Evolutionary conservation across 164 flowering plant species (phyloP).

Genomic region (Annona squamosa): DNA sequence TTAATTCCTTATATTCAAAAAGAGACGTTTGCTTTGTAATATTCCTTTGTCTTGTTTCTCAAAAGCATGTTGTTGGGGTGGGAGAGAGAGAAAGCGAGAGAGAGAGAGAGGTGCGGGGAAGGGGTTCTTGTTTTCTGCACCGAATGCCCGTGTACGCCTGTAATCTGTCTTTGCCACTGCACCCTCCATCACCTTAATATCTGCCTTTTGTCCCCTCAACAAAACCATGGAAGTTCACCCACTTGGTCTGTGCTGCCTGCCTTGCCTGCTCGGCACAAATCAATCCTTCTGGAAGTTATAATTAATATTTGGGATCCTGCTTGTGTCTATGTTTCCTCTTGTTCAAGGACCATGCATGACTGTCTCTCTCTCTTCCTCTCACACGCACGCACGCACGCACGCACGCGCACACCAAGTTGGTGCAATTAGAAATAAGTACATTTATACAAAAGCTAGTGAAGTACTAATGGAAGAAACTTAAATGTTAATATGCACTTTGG

Average conservation of each 20-base stretch:
- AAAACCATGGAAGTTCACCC: conserved; percentile 71
- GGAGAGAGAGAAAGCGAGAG: neutral
- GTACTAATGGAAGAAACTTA: neutral
- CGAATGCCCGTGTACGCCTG: conserved; percentile 26
- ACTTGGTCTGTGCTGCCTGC: conserved; percentile 19
- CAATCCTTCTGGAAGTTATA: conserved; percentile 8
- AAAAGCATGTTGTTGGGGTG: conserved; percentile 9
- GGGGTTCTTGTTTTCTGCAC: conserved; percentile 39
- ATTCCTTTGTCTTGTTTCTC: conserved; percentile 9
- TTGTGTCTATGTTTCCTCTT: conserved; percentile 6
- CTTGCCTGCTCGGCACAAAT: conserved; percentile 24
- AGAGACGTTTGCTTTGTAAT: neutral
- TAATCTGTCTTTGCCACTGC: conserved; percentile 34
- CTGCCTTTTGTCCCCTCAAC: conserved; percentile 70
- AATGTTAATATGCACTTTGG: neutral
- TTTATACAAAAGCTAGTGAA: neutral
- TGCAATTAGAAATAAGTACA: neutral
- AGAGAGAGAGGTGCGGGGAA: conserved; percentile 20
- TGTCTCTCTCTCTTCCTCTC: neutral
- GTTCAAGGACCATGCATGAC: conserved; percentile 4
- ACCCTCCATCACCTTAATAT: conserved; percentile 46
- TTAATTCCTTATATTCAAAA: neutral
- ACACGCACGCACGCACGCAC: neutral
- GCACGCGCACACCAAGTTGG: neutral
- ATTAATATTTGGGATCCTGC: conserved; percentile 14